Evolutionary conservation across 139 green algal species (phyloP).

Genomic region (Picochlorum sp.): DNA sequence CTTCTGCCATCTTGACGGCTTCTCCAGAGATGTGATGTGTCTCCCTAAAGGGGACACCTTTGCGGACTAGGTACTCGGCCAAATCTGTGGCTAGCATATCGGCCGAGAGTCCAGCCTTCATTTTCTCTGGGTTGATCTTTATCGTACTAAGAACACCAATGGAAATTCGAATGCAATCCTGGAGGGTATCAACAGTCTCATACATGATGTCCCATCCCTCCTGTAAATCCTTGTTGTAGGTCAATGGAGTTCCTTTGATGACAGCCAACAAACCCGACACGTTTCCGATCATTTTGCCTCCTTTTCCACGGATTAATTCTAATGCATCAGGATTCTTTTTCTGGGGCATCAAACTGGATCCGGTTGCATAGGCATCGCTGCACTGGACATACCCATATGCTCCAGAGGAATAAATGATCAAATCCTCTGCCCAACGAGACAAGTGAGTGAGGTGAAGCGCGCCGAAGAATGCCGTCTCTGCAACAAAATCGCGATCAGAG

Average conservation of each 20-base stretch:
- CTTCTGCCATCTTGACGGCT: conserved; percentile 88
- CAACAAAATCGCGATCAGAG: conserved; percentile 88
- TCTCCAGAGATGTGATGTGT: conserved; percentile 91
- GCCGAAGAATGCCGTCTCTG: conserved; percentile 81
- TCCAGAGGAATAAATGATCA: conserved; percentile 91
- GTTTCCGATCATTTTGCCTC: conserved; percentile 69
- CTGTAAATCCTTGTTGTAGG: conserved; percentile 99
- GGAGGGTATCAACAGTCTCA: conserved; percentile 84
- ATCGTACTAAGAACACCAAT: conserved; percentile 87
- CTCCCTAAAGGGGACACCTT: conserved; percentile 89
- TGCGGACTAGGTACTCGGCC: conserved; percentile 98
- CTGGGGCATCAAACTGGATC: conserved; percentile 95
- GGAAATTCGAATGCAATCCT: conserved; percentile 83
- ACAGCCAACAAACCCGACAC: conserved; percentile 79
- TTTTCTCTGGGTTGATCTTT: conserved; percentile 76
- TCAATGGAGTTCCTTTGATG: conserved; percentile 90
- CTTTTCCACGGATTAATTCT: conserved; percentile 88
- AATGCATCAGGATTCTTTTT: conserved; percentile 99
- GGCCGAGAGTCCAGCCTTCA: conserved; percentile 73
- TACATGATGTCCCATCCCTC: conserved; percentile 77
- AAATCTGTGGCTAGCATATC: conserved; percentile 98
- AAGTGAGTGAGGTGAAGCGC: conserved; percentile 79
- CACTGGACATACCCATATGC: conserved; percentile 88
- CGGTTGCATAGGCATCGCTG: conserved; percentile 88
- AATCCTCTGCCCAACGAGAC: conserved; percentile 84